These are phyloP conservation scores for Pythium biforme DNA, from an alignment of 352 stramenopile genomes.

Conservation along the genomic window DNA sequence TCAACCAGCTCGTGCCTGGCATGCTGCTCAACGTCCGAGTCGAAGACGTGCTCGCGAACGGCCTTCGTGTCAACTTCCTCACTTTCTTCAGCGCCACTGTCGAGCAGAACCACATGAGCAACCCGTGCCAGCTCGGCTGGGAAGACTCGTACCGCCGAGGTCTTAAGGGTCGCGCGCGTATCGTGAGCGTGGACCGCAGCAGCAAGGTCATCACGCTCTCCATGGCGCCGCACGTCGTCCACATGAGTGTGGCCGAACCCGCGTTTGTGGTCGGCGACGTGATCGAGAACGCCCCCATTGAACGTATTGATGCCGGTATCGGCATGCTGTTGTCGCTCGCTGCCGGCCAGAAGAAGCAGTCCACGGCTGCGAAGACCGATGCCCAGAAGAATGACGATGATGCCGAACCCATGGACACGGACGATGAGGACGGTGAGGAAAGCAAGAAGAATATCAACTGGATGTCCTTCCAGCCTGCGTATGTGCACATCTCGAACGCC, in stretches of 20 bases:
- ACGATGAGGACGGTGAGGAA: constrained; percentile 30
- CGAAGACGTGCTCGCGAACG: constrained; percentile 87
- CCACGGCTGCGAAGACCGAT: background rate
- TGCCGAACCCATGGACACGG: constrained; percentile 56
- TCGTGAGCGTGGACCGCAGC: constrained; percentile 74
- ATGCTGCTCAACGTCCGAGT: constrained; percentile 93
- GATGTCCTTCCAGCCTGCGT: constrained; percentile 79
- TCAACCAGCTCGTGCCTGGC: constrained; percentile 89
- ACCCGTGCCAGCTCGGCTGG: constrained; percentile 75
- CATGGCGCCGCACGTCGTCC: constrained; percentile 87
- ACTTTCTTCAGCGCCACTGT: constrained; percentile 87
- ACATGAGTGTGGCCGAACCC: constrained; percentile 63
- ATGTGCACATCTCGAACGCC: constrained; percentile 89
- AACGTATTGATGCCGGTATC: constrained; percentile 81
- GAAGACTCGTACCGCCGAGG: constrained; percentile 74
- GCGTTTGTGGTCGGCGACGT: constrained; percentile 67
- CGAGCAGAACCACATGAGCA: constrained; percentile 89
- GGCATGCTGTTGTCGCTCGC: constrained; percentile 86
- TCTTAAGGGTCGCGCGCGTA: constrained; percentile 82
- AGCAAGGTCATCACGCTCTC: constrained; percentile 81
- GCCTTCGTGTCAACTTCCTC: constrained; percentile 86
- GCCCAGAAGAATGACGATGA: constrained; percentile 31
- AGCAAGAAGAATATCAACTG: constrained; percentile 55
- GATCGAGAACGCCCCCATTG: constrained; percentile 63
- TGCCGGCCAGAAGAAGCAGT: constrained; percentile 33